A percentile compares a stretch with the other conserved stretches of the same genome.
These are phyloP conservation scores for Alternaria brassicicola DNA, from an alignment of 2,329 filamentous ascomycete genomes.

Conservation along the genomic window DNA sequence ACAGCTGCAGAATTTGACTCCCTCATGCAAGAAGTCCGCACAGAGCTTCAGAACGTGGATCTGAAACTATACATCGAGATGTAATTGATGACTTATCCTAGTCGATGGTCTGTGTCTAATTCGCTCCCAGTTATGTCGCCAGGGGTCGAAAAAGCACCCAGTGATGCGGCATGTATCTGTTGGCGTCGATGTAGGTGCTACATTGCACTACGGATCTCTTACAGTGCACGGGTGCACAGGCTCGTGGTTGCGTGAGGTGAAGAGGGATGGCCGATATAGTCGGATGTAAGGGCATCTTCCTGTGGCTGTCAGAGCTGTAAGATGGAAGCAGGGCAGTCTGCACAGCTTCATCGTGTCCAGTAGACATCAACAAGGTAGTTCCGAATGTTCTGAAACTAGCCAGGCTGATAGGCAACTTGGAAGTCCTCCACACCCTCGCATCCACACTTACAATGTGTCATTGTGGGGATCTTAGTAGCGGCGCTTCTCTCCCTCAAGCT, in stretches of 20 bases:
- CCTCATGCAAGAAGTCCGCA: conserved; percentile 37
- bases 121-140: conserved; percentile 36
- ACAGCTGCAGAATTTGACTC: conserved; percentile 36
- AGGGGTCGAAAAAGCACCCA: conserved; percentile 39
- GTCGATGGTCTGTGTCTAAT: conserved; percentile 14
- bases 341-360: neutral
- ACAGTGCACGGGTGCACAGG: neutral
- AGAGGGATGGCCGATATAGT: neutral
- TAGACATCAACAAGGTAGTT: neutral
- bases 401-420: neutral
- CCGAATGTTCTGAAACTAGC: neutral
- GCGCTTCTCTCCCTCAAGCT: neutral
- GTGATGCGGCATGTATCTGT: conserved; percentile 5
- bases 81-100: conserved; percentile 27
- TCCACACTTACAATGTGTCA: neutral
- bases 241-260: neutral
- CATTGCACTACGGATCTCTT: neutral
- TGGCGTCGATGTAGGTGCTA: neutral
- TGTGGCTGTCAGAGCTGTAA: neutral
- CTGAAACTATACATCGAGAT: conserved; percentile 47
- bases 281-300: neutral
- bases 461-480: neutral
- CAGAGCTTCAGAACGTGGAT: conserved; percentile 36
- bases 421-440: neutral
- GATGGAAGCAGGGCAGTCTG: neutral